phyloP scores from a whole-genome alignment of 331 rosid species.

The Cydonia oblonga region DNA sequence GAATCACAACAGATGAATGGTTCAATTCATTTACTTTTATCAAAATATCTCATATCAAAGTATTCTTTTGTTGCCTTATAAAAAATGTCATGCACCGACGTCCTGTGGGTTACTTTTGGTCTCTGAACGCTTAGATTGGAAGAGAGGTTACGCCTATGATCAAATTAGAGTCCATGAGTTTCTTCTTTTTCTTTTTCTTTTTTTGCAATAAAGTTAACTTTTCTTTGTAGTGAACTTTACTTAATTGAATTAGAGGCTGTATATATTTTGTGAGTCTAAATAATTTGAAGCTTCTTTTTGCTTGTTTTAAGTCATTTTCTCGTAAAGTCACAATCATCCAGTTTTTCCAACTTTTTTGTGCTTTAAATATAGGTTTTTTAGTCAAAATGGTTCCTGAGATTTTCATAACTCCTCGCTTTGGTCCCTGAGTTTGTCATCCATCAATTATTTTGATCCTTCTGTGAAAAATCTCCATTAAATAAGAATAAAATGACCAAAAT shows the following conservation, averaged over 20 bases:
- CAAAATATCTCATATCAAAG: background rate
- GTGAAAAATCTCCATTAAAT: too few relatives aligned
- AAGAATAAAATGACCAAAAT: too few relatives aligned
- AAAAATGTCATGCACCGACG: background rate
- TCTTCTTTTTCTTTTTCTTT: background rate
- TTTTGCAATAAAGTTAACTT: too few relatives aligned
- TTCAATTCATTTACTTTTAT: background rate
- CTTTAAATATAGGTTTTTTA: too few relatives aligned
- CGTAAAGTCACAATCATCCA: background rate
- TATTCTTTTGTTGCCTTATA: background rate
- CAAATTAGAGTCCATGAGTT: background rate
- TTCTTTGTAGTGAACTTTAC: too few relatives aligned
- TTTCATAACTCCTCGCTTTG: too few relatives aligned
- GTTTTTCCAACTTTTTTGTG: background rate
- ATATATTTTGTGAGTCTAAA: too few relatives aligned
- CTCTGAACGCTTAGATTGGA: background rate
- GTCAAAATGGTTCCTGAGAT: rapidly evolving
- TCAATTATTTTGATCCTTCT: too few relatives aligned
- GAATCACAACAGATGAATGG: background rate
- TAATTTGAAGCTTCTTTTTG: background rate
- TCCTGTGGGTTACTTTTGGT: background rate
- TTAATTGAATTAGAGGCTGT: too few relatives aligned
- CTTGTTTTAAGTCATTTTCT: background rate
- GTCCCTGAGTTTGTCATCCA: too few relatives aligned
- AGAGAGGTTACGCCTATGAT: background rate